A percentile compares a stretch with the other conserved stretches of the same genome.
phyloP scores from a whole-genome alignment of 2,329 filamentous ascomycete genomes.

The Verticillium klebahnii region DNA sequence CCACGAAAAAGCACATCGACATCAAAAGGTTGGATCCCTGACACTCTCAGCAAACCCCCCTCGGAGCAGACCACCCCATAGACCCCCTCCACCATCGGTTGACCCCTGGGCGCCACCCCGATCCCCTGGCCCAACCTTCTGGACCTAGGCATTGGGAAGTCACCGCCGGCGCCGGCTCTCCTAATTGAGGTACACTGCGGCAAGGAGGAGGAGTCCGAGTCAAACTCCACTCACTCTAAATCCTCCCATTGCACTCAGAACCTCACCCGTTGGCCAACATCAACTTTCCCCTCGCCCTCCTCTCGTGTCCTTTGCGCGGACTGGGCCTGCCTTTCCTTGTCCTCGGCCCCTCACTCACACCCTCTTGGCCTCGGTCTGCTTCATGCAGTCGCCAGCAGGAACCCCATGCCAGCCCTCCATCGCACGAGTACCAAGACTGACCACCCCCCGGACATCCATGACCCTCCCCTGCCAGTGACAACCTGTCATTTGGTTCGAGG shows the following conservation, averaged over 20 bases:
- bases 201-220: background rate
- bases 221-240: background rate
- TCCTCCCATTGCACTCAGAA: background rate
- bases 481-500: background rate
- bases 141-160: background rate
- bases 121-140: background rate
- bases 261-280: background rate
- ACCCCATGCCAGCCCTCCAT: background rate
- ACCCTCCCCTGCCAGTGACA: background rate
- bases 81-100: background rate
- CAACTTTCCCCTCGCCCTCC: background rate
- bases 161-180: background rate
- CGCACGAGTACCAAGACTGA: background rate
- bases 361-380: background rate
- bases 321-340: background rate
- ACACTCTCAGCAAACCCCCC: background rate
- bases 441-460: background rate
- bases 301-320: background rate
- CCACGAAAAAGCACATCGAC: background rate
- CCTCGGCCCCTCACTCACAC: background rate
- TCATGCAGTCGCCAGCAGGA: background rate
- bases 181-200: background rate
- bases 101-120: background rate
- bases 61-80: background rate
- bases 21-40: background rate